Percentiles rank a stretch among this genome's conserved stretches.
Conservation (phyloP, 805 yeast species). For the Lipomyces spencermartinsiae region DNA sequence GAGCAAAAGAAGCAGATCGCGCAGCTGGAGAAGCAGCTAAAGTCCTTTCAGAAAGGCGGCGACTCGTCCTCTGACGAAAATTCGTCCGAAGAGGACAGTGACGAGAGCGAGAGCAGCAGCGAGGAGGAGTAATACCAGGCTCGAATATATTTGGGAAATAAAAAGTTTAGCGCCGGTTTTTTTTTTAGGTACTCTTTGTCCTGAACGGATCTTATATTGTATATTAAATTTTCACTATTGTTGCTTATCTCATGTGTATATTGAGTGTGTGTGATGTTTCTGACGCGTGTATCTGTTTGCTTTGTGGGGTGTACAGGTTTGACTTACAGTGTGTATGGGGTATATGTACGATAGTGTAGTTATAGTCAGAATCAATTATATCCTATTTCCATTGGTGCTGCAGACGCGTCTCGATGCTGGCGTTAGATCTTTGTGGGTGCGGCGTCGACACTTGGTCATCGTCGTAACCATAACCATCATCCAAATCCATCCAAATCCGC, state of each 20-base stretch:
- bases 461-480: not conserved
- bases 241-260: not conserved
- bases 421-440: not conserved
- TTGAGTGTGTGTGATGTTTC: not conserved
- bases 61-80: slow-evolving; percentile 30
- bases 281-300: not conserved
- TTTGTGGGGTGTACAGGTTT: not conserved
- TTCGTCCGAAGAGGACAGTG: slow-evolving; percentile 37
- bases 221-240: not conserved
- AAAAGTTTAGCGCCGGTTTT: not conserved
- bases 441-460: not conserved
- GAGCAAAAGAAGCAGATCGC: slow-evolving; percentile 73
- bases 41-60: slow-evolving; percentile 59
- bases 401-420: not conserved
- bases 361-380: slow-evolving; percentile 1
- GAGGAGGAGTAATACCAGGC: slow-evolving; percentile 27
- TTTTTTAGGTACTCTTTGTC: not conserved
- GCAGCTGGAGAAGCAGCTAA: slow-evolving; percentile 73
- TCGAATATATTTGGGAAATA: not conserved
- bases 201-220: not conserved
- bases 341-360: slow-evolving; percentile 3
- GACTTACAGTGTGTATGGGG: not conserved
- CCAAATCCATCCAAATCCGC: not conserved
- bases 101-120: slow-evolving; percentile 29
- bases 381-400: not conserved